These are phyloP conservation scores for Phytomonas francai DNA, from an alignment of 208 protist species.

Conservation along the genomic window DNA sequence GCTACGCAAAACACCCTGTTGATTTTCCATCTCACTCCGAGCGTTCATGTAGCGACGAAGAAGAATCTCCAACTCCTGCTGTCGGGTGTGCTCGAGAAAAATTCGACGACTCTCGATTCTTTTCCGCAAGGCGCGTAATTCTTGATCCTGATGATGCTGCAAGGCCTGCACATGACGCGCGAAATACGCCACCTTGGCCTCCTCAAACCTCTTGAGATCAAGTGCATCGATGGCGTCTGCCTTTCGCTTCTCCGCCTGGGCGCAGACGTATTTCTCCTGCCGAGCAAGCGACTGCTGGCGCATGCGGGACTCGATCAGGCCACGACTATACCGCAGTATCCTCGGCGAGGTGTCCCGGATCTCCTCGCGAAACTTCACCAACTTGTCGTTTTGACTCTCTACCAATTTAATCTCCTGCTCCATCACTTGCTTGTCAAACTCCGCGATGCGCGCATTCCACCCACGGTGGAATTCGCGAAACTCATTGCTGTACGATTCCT, in stretches of 20 bases:
- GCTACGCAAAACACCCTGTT: slow-evolving; percentile 84
- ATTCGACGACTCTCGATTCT: slow-evolving; percentile 65
- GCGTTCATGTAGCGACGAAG: slow-evolving; percentile 86
- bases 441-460: slow-evolving; percentile 85
- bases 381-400: slow-evolving; percentile 85
- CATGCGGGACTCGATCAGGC: slow-evolving; percentile 67
- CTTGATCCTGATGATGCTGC: slow-evolving; percentile 71
- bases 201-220: slow-evolving; percentile 67
- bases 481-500: slow-evolving; percentile 81
- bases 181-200: slow-evolving; percentile 44
- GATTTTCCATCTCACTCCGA: slow-evolving; percentile 67
- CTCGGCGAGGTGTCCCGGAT: slow-evolving; percentile 49
- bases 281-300: slow-evolving; percentile 84
- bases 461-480: slow-evolving; percentile 78
- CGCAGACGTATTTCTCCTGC: slow-evolving; percentile 79
- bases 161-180: slow-evolving; percentile 51
- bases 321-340: slow-evolving; percentile 55
- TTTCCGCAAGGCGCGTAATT: slow-evolving; percentile 63
- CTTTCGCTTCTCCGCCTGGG: slow-evolving; percentile 68
- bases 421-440: slow-evolving; percentile 79
- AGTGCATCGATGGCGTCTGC: slow-evolving; percentile 64
- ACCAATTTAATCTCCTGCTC: slow-evolving; percentile 73
- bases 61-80: slow-evolving; percentile 82
- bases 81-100: slow-evolving; percentile 68
- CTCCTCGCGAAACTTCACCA: slow-evolving; percentile 68